These are phyloP conservation scores for Aspergillus bridgeri DNA, from an alignment of 495 filamentous ascomycete species.

Conservation along the genomic window DNA sequence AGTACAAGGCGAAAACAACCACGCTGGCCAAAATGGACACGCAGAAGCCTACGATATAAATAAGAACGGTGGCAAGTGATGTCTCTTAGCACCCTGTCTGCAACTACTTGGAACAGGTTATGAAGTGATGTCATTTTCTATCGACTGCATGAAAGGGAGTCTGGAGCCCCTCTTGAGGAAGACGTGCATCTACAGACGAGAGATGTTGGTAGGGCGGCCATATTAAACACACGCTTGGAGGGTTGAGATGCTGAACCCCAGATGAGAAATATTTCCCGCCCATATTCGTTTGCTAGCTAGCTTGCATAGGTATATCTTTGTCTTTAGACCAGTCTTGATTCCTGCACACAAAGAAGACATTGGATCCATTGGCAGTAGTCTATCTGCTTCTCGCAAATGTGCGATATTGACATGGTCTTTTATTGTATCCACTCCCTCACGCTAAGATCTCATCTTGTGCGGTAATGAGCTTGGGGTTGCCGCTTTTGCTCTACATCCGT, in stretches of 20 bases:
- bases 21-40: neutral
- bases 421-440: neutral
- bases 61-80: neutral
- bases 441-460: neutral
- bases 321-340: neutral
- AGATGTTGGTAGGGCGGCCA: too few relatives aligned
- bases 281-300: neutral
- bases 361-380: neutral
- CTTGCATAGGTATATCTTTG: neutral
- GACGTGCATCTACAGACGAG: neutral
- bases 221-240: too few relatives aligned
- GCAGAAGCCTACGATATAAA: neutral
- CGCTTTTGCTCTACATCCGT: too few relatives aligned
- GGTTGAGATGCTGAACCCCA: neutral
- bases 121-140: neutral
- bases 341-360: neutral
- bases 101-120: neutral
- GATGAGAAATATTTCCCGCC: neutral
- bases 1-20: constrained; percentile 3
- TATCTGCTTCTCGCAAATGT: neutral
- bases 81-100: neutral
- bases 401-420: neutral
- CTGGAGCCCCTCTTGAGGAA: neutral
- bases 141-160: neutral
- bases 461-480: neutral